Evolutionary conservation across 371 early-diverging fungal genomes (phyloP).

Genomic region (Thermomucor indicae-seudaticae): DNA sequence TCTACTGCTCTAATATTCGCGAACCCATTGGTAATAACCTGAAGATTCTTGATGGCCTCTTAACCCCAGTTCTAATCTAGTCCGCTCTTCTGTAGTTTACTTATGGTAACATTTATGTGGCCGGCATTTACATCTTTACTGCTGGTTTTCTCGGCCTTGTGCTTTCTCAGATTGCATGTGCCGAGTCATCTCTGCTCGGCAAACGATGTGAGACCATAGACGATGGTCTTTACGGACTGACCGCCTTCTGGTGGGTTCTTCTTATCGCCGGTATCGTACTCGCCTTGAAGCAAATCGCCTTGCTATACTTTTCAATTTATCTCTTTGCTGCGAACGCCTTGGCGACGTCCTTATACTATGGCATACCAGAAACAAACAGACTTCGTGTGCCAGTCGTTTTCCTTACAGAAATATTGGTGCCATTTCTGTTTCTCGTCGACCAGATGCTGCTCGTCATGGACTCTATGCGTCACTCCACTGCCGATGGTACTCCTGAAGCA

Average conservation of each 20-base stretch:
- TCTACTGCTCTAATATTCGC: slow-evolving; percentile 11
- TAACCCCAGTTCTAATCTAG: background rate
- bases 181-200: slow-evolving; percentile 13
- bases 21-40: slow-evolving; percentile 28
- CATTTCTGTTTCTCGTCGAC: slow-evolving; percentile 41
- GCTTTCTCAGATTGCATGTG: slow-evolving; percentile 21
- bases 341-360: slow-evolving; percentile 23
- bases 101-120: slow-evolving; percentile 35
- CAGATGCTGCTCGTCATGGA: slow-evolving; percentile 43
- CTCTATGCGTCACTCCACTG: slow-evolving; percentile 51
- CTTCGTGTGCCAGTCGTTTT: slow-evolving; percentile 27
- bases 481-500: slow-evolving; percentile 56
- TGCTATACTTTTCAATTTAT: slow-evolving; percentile 42
- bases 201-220: slow-evolving; percentile 8
- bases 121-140: slow-evolving; percentile 7
- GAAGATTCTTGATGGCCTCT: background rate
- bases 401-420: slow-evolving; percentile 36
- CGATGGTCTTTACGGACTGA: slow-evolving; percentile 32
- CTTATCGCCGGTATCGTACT: slow-evolving; percentile 22
- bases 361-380: slow-evolving; percentile 21
- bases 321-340: slow-evolving; percentile 30
- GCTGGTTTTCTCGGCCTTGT: slow-evolving; percentile 14
- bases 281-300: slow-evolving; percentile 27
- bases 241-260: slow-evolving; percentile 48
- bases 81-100: slow-evolving; percentile 15